Base-by-base conservation (phyloP, 257 asterid species). In the Nicotiana attenuata region DNA sequence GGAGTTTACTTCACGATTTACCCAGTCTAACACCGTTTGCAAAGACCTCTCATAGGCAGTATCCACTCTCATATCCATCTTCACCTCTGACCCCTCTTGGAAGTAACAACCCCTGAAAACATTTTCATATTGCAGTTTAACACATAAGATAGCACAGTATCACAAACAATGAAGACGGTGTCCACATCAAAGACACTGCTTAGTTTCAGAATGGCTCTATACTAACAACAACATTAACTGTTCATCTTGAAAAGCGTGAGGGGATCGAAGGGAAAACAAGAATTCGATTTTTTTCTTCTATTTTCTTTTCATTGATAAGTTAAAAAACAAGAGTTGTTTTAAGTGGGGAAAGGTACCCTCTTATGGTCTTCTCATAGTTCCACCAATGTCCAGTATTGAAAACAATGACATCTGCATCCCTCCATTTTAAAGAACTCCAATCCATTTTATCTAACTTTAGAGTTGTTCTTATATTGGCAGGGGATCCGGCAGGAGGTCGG, bases 361-460 rank as follows among this genome's bases (percentile, higher is more conserved):
- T 88, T 38, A 86, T 65, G n/a, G 99, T 95, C 93, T 95, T 95
- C 91, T 95, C 99, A 35, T 89, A 89, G 80, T 92, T 95, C 97
- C 98, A 93, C 98, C 99, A 95, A 82, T 92, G 98, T 11, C 98
- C 97, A 19, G 98, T 89, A 88, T 95, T 93, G 85, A 95, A 85
- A 61, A 95, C 66, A 65, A 95, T 86, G n/a, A 93, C 38, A 85
- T 95, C 99, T 0, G 99, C 97, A 29, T 88, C 92, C 82, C 83
- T 93, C 97, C 99, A 93, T 81, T 85, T 89, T 60, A 83, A 64
- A 41, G 97, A 87, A 73, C 82, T 89, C 97, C 98, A 93, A 57
- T 93, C 99, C 97, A 95, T 92, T 85, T 89, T 88, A 83, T 92
- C 96, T 53, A 95, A 84, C 81, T 92, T 95, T 66, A 95, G 84